Base-by-base conservation (phyloP, 2,329 filamentous ascomycete species). In the Emydomyces testavorans region DNA sequence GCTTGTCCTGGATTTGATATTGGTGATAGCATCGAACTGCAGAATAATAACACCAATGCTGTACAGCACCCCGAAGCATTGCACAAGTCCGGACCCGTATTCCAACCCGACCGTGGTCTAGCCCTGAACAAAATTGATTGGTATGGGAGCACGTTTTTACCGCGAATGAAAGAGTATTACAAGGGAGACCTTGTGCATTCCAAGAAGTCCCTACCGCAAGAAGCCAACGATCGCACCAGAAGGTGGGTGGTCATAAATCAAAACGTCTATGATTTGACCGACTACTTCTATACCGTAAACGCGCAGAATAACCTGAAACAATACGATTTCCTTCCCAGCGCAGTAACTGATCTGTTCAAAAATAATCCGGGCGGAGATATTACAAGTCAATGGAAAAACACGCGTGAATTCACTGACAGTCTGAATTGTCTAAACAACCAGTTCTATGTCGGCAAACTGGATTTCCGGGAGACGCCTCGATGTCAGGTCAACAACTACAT, bases 401-500 rank as follows among this genome's bases (percentile, higher is more conserved):
- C 60, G 23, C 66, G 67, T 29, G 65, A 68, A 16, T 74, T 85
- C 45, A 52, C 63, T 20, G 84, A 86, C 65, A 86, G 80, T 53
- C 66, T 88, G 58, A 80, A 80, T 57, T 98, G 92, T 64, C 76
- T 96, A 54, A 75, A 89, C 58, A 85, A 88, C 56, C 75, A 79
- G 16, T 95, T 94, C 65, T 92, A 87, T 58, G 74, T 83, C 42
- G 92, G 90, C 43, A 82, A 80, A 52, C 77, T 80, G 0, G 92
- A 98, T 65, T 96, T 96, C 74, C 79, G 92, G 41, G 69, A 85
- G 16, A 73, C 76, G 1, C 64, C 87, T 1, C 77, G 74, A 55
- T 98, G 92, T 63, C 80, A 85, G 58, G 81, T 87, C 59, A 94
- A 94, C 72, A 90, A 90, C 68, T 96, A 87, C 66, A 81, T 96